Conservation (phyloP, 768 basidiomycete genomes). For the Hebeloma cylindrosporum region DNA sequence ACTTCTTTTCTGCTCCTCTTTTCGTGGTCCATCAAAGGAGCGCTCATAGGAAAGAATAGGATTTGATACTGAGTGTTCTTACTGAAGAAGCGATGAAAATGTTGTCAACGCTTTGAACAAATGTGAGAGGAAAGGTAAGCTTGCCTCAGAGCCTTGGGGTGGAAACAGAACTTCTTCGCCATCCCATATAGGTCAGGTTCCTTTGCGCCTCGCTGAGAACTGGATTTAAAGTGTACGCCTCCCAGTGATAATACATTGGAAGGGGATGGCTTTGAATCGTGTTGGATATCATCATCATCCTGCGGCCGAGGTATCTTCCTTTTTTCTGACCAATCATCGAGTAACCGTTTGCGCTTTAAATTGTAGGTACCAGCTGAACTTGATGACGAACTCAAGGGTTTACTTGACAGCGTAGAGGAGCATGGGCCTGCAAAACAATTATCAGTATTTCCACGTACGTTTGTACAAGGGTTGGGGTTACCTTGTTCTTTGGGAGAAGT, state of each 20-base stretch:
- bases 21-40: constrained; percentile 58
- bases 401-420: too few relatives aligned
- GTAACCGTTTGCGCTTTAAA: constrained; percentile 23
- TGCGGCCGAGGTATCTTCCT: too few relatives aligned
- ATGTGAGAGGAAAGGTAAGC: constrained; percentile 3
- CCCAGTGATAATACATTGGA: constrained; percentile 7
- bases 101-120: neutral
- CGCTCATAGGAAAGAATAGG: constrained; percentile 74
- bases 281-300: neutral
- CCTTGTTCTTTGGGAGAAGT: constrained; percentile 1
- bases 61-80: constrained; percentile 72
- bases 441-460: too few relatives aligned
- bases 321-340: constrained; percentile 4
- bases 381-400: too few relatives aligned
- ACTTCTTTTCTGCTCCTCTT: constrained; percentile 50
- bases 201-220: constrained; percentile 15
- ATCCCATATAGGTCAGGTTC: constrained; percentile 15
- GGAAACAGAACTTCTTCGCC: constrained; percentile 51
- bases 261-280: neutral
- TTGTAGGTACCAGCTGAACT: constrained; percentile 7
- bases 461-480: neutral
- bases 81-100: constrained; percentile 39
- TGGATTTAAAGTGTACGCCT: constrained; percentile 2
- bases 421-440: too few relatives aligned
- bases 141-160: constrained; percentile 38